Evolutionary conservation across 1,284 basidiomycete species (phyloP), one percentile per base, ranked within the genome.

Genomic region (Neonothopanus nambi): DNA sequence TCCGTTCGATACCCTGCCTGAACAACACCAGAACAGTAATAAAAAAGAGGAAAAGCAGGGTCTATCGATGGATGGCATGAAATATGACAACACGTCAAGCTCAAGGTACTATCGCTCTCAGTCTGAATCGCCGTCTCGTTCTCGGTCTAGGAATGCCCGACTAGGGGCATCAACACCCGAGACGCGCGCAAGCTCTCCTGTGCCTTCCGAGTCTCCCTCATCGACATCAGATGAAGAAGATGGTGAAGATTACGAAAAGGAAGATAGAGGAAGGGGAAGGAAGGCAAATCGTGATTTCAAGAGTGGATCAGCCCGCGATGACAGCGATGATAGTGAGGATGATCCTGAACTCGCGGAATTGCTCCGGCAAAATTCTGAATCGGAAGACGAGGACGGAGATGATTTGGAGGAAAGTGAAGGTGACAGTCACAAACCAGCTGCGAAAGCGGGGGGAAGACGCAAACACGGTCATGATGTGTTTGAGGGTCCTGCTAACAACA

Each of bases 401-500:
- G 59, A 54, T 12, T 26, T 48, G 20, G 46, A n/a, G 40, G 44
- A 59, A 13, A 58, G 38, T 35, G 43, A 40, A 15, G 35, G 36
- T 33, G 13, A 18, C n/a, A 15, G 18, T 28, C 12, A 47, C 24
- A 39, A 23, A 23, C 26, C 21, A 15, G 41, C 23, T 30, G 28
- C 37, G 18, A 37, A 18, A 40, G 26, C 55, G 54, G 47, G 51
- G 23, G 52, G 55, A 52, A 59, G 54, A 56, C 41, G 41, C 46
- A 51, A 23, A 15, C 49, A 30, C 12, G 54, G 57, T 24, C 53
- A 51, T 53, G 61, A 60, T 50, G 61, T 58, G 41, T 77, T 79
- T 57, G 85, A 88, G 60, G 71, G 73, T 12, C 82, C 82, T 13
- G 72, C 76, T 37, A 82, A 78, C 57, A 88, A 81, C 28, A 71